phyloP scores from a whole-genome alignment of 2,329 filamentous ascomycete genomes.

The Zarea fungicola region DNA sequence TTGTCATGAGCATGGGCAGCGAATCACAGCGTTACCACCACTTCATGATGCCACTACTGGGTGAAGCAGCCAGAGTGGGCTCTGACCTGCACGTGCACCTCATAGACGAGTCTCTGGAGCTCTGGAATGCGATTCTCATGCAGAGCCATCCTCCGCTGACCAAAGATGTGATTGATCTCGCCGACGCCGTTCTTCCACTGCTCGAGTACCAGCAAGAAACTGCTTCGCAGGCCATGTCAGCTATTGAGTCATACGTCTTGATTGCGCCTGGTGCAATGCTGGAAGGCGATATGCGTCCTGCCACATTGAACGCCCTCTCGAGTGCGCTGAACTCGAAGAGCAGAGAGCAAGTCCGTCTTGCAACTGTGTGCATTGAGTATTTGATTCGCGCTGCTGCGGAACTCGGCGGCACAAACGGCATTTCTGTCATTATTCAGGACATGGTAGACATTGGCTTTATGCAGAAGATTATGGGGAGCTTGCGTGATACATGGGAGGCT shows the following conservation, averaged over 20 bases:
- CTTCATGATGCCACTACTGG: slow-evolving; percentile 76
- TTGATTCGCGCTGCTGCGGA: slow-evolving; percentile 58
- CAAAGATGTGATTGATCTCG: slow-evolving; percentile 56
- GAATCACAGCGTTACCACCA: slow-evolving; percentile 73
- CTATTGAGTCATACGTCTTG: slow-evolving; percentile 65
- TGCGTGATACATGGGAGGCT: slow-evolving; percentile 66
- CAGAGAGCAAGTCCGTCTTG: slow-evolving; percentile 52
- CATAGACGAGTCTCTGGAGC: slow-evolving; percentile 83
- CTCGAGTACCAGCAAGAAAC: slow-evolving; percentile 62
- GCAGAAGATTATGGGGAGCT: slow-evolving; percentile 56
- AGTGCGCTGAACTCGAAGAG: slow-evolving; percentile 47
- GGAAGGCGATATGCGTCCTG: slow-evolving; percentile 48
- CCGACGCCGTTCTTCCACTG: slow-evolving; percentile 58
- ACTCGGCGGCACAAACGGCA: slow-evolving; percentile 55
- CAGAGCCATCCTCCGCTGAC: slow-evolving; percentile 60
- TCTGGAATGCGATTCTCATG: slow-evolving; percentile 73
- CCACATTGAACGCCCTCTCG: slow-evolving; percentile 44
- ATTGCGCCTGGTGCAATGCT: slow-evolving; percentile 65
- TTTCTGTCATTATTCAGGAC: slow-evolving; percentile 59
- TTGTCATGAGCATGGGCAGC: slow-evolving; percentile 80
- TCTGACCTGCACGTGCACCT: slow-evolving; percentile 76
- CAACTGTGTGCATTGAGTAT: slow-evolving; percentile 58
- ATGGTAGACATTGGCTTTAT: slow-evolving; percentile 60
- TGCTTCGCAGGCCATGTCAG: slow-evolving; percentile 55
- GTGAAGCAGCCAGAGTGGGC: slow-evolving; percentile 69